phyloP scores from a whole-genome alignment of 257 asterid species.

The Solanum clarkiae region DNA sequence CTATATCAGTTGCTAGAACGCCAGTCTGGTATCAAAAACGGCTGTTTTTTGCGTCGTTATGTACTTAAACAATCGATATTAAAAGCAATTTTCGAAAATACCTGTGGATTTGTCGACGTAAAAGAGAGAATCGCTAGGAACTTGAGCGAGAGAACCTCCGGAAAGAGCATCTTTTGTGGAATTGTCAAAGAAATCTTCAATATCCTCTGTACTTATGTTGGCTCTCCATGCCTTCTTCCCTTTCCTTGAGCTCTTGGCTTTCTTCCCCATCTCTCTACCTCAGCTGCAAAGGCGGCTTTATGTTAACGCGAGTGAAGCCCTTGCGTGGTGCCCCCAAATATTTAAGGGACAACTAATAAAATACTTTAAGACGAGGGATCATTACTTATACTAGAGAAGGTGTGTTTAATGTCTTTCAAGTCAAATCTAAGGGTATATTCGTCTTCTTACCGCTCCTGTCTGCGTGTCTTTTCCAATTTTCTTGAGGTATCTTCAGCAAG shows the following conservation, averaged over 20 bases:
- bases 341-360: no score
- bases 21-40: background rate
- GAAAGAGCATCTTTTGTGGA: constrained; percentile 90
- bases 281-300: no score
- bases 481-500: no score
- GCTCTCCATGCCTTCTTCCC: constrained; percentile 99
- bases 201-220: constrained; percentile 76
- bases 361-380: no score
- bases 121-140: constrained; percentile 58
- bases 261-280: constrained; percentile 58
- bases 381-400: no score
- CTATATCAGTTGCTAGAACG: background rate
- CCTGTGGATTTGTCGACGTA: constrained; percentile 85
- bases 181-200: constrained; percentile 77
- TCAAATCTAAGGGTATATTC: no score
- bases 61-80: background rate
- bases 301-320: no score
- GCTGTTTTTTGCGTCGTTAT: background rate
- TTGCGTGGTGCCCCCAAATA: no score
- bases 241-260: constrained; percentile 66
- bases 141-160: constrained; percentile 73
- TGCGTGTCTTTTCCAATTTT: no score
- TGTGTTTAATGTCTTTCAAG: no score
- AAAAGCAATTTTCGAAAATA: background rate
- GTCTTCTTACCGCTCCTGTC: no score